A percentile compares a stretch with the other conserved stretches of the same genome.
Evolutionary conservation across 495 filamentous ascomycete species (phyloP).

Genomic region (Penicillium canariense): DNA sequence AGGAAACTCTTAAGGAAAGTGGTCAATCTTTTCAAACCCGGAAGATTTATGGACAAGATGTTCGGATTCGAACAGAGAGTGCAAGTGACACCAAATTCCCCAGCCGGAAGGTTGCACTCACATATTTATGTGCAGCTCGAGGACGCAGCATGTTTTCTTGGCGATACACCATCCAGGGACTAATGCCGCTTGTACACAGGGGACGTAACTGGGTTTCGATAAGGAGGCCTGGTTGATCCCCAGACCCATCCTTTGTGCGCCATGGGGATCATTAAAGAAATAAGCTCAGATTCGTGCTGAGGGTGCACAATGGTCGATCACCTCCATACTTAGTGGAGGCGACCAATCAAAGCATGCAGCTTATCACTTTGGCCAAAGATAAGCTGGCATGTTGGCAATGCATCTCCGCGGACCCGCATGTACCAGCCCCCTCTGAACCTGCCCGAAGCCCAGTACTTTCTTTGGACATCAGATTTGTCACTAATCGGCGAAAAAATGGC

Average conservation of each 20-base stretch:
- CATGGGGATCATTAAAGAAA: neutral
- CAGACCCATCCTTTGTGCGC: neutral
- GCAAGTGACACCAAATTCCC: neutral
- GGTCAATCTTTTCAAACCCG: neutral
- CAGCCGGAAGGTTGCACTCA: neutral
- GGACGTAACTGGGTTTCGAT: neutral
- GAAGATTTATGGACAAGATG: neutral
- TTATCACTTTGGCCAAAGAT: conserved; percentile 18
- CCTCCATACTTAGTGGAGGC: neutral
- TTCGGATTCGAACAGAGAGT: neutral
- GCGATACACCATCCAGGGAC: neutral
- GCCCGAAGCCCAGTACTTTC: too few species aligned
- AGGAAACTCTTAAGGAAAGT: neutral
- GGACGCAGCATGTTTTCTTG: neutral
- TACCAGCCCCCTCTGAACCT: too few species aligned
- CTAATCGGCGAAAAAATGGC: too few species aligned
- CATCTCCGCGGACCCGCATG: neutral
- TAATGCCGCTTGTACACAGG: neutral
- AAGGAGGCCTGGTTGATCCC: neutral
- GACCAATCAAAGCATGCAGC: neutral
- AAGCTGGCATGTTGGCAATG: conserved; percentile 1
- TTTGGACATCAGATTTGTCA: too few species aligned
- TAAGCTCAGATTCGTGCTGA: conserved; percentile 3
- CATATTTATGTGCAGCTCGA: neutral
- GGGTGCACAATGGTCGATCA: neutral